Evolutionary conservation across 306 rosid species (phyloP), one percentile per base, ranked within the genome.

Genomic region (Vachellia collinsii): DNA sequence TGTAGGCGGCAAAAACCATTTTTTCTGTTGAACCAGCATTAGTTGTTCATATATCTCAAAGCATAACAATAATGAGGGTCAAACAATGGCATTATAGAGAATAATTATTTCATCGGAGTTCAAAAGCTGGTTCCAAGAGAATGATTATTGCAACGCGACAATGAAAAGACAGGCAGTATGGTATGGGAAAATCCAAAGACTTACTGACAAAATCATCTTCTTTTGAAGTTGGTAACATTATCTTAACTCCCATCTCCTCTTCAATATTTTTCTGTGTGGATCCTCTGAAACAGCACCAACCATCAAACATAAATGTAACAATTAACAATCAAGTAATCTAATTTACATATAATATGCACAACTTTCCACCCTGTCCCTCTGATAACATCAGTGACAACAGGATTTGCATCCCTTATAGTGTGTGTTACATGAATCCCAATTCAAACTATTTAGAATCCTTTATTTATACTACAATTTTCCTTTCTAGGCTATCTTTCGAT

Each of bases 201-300:
- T 91, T 88, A 94, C 97, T 81, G 61, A 93, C 67, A 44, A 77
- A 89, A 56, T 91, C 97, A 43, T 89, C 97, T 77, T 80, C 83
- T 81, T 77, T 81, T 76, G 95, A 93, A 48, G 87, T 74, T 47
- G 99, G 97, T 81, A 93, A 59, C 76, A 80, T 73, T 83, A 94
- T 90, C 80, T 88, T 89, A 75, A 94, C 97, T 77, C 92, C 90
- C 83, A 78, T 83, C 83, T 90, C 94, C 50, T 88, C 91, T 88
- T 94, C 98, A 80, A 94, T 88, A 84, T 25, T 83, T 79, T 85
- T 88, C 78, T 89, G 97, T 0, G 91, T 91, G 73, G 83, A 88
- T 81, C 95, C 97, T 83, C 97, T 94, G 92, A 79, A 82, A 67
- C 38, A 77, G 13, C 75, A 78, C 53, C 34, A 62, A 62, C 46